These are phyloP conservation scores for Pascua sp. DNA, from an alignment of 1,284 basidiomycete species.

Conservation along the genomic window DNA sequence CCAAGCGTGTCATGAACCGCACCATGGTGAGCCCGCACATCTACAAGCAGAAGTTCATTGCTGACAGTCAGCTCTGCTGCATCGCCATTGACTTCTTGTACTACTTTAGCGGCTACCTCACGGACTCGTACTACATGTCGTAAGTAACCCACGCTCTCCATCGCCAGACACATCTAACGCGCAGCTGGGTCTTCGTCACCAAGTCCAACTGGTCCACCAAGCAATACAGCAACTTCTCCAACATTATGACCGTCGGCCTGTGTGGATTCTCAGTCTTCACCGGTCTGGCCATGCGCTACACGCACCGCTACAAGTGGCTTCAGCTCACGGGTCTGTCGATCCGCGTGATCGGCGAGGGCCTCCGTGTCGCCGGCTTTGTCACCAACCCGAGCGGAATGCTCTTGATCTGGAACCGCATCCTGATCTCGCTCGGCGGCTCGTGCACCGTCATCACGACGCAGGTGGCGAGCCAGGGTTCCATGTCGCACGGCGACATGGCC, in stretches of 20 bases:
- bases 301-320: slow-evolving; percentile 51
- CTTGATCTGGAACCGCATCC: slow-evolving; percentile 29
- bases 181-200: slow-evolving; percentile 42
- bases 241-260: slow-evolving; percentile 41
- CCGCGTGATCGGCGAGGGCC: slow-evolving; percentile 32
- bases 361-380: slow-evolving; percentile 33
- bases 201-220: slow-evolving; percentile 27
- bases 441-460: slow-evolving; percentile 46
- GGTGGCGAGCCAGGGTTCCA: slow-evolving; percentile 45
- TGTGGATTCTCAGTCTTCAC: slow-evolving; percentile 44
- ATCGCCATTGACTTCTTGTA: slow-evolving; percentile 47
- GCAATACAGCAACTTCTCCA: slow-evolving; percentile 33
- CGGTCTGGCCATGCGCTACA: slow-evolving; percentile 47
- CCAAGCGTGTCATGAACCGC: slow-evolving; percentile 49
- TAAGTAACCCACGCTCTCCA: slow-evolving; percentile 31
- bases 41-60: too few species aligned
- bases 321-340: slow-evolving; percentile 31
- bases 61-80: slow-evolving; percentile 19
- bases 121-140: slow-evolving; percentile 37
- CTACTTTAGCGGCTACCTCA: slow-evolving; percentile 42
- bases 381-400: slow-evolving; percentile 18
- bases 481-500: slow-evolving; percentile 48
- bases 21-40: slow-evolving; percentile 27
- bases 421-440: slow-evolving; percentile 42
- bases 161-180: too few species aligned